A percentile compares a stretch with the other conserved stretches of the same genome.
These are phyloP conservation scores for Linum tenue DNA, from an alignment of 345 rosid species.

Conservation along the genomic window DNA sequence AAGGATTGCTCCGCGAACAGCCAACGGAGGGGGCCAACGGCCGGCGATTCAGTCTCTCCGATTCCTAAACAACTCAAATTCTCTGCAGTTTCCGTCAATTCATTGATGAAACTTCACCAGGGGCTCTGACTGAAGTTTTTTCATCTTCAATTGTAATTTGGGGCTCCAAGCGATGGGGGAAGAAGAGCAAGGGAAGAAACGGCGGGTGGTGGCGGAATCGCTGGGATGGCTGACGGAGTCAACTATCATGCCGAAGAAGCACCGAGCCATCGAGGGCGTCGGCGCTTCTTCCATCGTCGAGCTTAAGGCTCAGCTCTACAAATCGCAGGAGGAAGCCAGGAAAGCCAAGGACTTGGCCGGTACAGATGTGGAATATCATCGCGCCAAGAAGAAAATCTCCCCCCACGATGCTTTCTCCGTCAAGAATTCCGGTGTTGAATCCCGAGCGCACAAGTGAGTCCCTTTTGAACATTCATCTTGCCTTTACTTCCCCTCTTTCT, in stretches of 20 bases:
- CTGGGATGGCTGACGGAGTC: constrained; percentile 96
- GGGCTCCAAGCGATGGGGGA: background rate
- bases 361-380: constrained; percentile 49
- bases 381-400: constrained; percentile 57
- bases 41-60: too few species aligned
- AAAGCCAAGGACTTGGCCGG: constrained; percentile 49
- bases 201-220: constrained; percentile 67
- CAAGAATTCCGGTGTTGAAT: constrained; percentile 73
- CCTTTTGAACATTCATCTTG: background rate
- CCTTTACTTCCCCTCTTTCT: background rate
- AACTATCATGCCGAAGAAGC: constrained; percentile 78
- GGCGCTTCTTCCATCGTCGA: constrained; percentile 81
- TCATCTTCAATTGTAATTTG: too few species aligned
- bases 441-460: constrained; percentile 59
- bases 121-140: too few species aligned
- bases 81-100: too few species aligned
- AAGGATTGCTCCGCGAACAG: too few species aligned
- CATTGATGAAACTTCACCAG: too few species aligned
- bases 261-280: constrained; percentile 77
- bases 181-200: constrained; percentile 38
- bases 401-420: constrained; percentile 42
- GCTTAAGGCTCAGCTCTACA: constrained; percentile 85
- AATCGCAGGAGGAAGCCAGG: constrained; percentile 73
- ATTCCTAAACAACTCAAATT: too few species aligned
- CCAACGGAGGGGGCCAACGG: too few species aligned